Evolutionary conservation across 2,329 filamentous ascomycete species (phyloP).

Genomic region (Aureobasidium pullulans): DNA sequence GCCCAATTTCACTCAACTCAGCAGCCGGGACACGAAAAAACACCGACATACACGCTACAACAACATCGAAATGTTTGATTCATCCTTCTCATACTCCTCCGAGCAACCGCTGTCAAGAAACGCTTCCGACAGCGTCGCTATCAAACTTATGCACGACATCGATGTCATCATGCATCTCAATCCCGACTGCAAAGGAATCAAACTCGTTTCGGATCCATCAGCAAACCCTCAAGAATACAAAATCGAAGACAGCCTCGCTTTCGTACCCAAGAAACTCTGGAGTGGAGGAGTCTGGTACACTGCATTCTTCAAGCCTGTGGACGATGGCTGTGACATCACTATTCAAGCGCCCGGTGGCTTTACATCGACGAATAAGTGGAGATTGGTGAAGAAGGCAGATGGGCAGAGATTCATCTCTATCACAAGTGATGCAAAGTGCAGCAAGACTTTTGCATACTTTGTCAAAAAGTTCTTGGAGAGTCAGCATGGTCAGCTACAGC

Average conservation of each 20-base stretch:
- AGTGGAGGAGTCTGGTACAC: constrained; percentile 26
- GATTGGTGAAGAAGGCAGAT: constrained; percentile 21
- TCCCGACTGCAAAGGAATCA: constrained; percentile 25
- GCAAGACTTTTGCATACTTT: constrained; percentile 25
- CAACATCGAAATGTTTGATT: constrained; percentile 24
- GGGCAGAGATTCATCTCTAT: constrained; percentile 18
- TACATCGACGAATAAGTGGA: constrained; percentile 27
- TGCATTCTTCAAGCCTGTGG: constrained; percentile 23
- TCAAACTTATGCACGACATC: constrained; percentile 28
- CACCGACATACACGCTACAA: neutral
- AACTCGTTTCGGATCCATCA: constrained; percentile 13
- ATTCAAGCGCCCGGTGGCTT: constrained; percentile 29
- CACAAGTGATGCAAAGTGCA: constrained; percentile 26
- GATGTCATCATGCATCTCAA: constrained; percentile 25
- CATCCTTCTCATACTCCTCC: constrained; percentile 25
- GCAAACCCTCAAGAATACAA: constrained; percentile 20
- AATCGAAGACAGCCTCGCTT: constrained; percentile 29
- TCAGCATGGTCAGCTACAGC: constrained; percentile 24
- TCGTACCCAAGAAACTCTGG: constrained; percentile 29
- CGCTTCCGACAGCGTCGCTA: constrained; percentile 20
- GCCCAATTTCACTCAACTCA: neutral
- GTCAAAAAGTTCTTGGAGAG: constrained; percentile 29
- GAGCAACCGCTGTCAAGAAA: constrained; percentile 22
- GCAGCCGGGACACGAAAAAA: neutral
- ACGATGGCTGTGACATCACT: constrained; percentile 29